These are phyloP conservation scores for Nepenthes alata DNA, from an alignment of 179 eudicot genomes.

Conservation along the genomic window DNA sequence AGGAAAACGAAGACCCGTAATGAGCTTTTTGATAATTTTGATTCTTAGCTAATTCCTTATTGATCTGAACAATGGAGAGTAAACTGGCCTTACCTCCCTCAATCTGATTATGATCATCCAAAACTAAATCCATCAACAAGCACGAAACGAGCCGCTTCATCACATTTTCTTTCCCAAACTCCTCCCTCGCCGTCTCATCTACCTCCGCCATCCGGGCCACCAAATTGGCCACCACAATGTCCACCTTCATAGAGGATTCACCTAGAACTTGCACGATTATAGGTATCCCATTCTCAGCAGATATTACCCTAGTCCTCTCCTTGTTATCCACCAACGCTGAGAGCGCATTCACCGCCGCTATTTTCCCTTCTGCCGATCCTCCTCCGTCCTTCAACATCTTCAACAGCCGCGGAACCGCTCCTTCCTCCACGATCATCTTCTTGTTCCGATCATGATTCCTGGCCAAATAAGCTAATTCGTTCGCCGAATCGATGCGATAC, in stretches of 20 bases:
- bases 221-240: constrained; percentile 39
- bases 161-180: constrained; percentile 53
- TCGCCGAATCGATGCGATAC: constrained; percentile 37
- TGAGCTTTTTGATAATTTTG: constrained; percentile 15
- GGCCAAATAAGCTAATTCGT: constrained; percentile 31
- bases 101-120: constrained; percentile 31
- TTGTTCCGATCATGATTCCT: constrained; percentile 27
- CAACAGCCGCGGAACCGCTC: constrained; percentile 44
- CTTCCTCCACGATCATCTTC: constrained; percentile 53
- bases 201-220: constrained; percentile 45
- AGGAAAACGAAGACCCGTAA: constrained; percentile 25
- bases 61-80: constrained; percentile 47
- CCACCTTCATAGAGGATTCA: constrained; percentile 37
- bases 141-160: constrained; percentile 40
- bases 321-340: constrained; percentile 28
- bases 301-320: constrained; percentile 21
- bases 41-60: constrained; percentile 30
- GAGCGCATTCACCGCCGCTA: constrained; percentile 44
- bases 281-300: constrained; percentile 27
- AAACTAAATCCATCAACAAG: constrained; percentile 37
- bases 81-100: constrained; percentile 29
- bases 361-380: constrained; percentile 36
- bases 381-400: constrained; percentile 49
- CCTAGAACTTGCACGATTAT: constrained; percentile 32
- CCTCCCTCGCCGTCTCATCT: constrained; percentile 47